Evolutionary conservation across 768 basidiomycete species (phyloP), one percentile per base, ranked within the genome.

Genomic region (Nidula microcarpa): DNA sequence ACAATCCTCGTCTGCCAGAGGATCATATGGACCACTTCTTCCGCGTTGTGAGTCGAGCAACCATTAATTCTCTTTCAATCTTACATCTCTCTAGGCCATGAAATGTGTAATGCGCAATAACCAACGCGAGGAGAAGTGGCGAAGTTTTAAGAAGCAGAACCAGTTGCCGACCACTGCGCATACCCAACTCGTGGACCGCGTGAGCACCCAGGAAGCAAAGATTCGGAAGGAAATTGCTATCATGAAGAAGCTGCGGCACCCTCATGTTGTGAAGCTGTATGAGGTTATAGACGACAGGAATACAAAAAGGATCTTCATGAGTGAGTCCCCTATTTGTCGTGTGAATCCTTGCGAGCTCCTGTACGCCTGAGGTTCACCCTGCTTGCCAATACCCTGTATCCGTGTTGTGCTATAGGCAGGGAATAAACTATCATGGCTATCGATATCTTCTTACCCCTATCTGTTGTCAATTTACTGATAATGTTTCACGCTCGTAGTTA

Each of bases 261-360:
- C 89, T 0, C 87, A 97, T 66, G 86, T 97, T 54, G 94, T 98
- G 9, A 78, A 87, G 57, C 79, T 99, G 53, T 84, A 85, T 60
- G 94, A 98, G 68, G 94, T 98, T 64, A 95, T 99, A 56, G 95
- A 98, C 68, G 97, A 98, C 70, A 82, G 85, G 43, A 79, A 88
- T 57, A 82, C 82, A 48, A 87, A 91, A 61, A 90, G 89, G 71
- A 89, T 99, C 43, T 98, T 92, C 70, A 90, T 99, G 81, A 88
- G 94, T 96, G 60, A 69, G 91, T 80, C 33, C 8, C 47, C 10
- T 48, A 5, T 49, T 30, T 5, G 13, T 2, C 18, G 3, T 46
- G 10, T 46, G 3, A 11, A 10, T n/a, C 23, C 44, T 10, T 46
- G 14, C 5, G 14, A 3, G 3, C 14, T 23, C 5, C 44, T 10